These are phyloP conservation scores for Diaporthe humulicola DNA, from an alignment of 2,329 filamentous ascomycete genomes.

Conservation along the genomic window DNA sequence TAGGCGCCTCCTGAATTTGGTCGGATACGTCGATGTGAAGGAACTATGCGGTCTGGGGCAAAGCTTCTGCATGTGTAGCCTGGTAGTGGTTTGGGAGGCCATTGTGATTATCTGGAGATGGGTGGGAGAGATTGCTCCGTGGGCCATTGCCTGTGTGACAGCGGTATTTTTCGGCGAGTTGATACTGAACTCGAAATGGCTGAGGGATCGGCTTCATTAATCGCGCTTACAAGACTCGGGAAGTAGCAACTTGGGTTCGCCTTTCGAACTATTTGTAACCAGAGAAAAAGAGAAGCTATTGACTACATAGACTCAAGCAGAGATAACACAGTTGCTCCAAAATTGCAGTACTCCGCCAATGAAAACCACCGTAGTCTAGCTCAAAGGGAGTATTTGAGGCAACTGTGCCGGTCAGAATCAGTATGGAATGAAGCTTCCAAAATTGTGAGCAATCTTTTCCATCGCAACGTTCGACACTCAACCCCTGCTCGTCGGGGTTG, in stretches of 20 bases:
- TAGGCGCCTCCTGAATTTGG: neutral
- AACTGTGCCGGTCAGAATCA: neutral
- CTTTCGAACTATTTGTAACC: neutral
- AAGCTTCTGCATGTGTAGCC: constrained; percentile 11
- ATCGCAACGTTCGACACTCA: neutral
- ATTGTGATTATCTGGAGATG: constrained; percentile 10
- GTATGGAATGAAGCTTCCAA: neutral
- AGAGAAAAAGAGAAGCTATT: no score
- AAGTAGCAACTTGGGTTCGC: neutral
- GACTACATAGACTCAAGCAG: neutral
- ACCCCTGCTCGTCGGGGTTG: no score
- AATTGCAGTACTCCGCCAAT: neutral
- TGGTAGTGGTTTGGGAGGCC: constrained; percentile 5
- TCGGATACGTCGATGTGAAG: constrained; percentile 24
- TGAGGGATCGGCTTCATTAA: neutral
- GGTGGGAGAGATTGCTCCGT: constrained; percentile 37
- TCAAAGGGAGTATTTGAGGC: neutral
- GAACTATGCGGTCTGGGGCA: constrained; percentile 30
- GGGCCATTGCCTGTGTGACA: constrained; percentile 36
- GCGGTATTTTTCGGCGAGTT: constrained; percentile 41
- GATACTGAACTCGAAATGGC: neutral
- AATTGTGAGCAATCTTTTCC: neutral
- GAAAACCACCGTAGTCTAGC: neutral
- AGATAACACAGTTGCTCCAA: neutral
- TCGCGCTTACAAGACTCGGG: neutral